Conservation (phyloP, 2,329 filamentous ascomycete genomes). For the Helminthosporium solani region DNA sequence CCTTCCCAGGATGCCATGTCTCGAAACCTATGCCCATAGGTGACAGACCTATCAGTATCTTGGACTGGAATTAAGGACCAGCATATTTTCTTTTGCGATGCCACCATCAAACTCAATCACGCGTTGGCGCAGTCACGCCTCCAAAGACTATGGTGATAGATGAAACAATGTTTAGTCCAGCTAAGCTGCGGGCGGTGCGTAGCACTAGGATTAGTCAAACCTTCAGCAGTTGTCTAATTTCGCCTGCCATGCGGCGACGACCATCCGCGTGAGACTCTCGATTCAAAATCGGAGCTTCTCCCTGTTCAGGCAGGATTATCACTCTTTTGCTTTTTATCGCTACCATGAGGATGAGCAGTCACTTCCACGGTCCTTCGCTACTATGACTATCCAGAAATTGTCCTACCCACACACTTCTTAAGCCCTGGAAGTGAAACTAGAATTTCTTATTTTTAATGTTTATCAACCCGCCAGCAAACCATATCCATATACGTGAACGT, state of each 20-base stretch:
- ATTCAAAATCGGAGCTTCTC: background rate
- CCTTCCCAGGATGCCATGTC: background rate
- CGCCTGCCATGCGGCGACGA: background rate
- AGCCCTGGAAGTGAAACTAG: too few relatives aligned
- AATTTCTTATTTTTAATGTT: too few relatives aligned
- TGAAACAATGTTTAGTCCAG: background rate
- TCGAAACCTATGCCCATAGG: too few relatives aligned
- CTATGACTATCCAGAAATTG: background rate
- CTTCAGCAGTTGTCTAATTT: background rate
- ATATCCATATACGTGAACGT: background rate
- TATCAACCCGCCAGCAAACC: background rate
- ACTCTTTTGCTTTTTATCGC: background rate
- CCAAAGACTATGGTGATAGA: background rate
- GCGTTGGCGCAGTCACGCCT: background rate
- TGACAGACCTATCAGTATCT: too few relatives aligned
- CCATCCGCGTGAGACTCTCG: background rate
- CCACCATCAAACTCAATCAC: too few relatives aligned
- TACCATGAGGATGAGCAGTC: background rate
- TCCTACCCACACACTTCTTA: background rate
- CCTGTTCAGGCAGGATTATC: background rate
- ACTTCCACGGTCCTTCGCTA: background rate
- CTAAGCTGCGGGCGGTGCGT: background rate
- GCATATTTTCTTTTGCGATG: background rate
- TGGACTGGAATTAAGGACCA: too few relatives aligned
- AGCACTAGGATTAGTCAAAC: background rate